A percentile compares a stretch with the other conserved stretches of the same genome.
Evolutionary conservation across 75 land plant genomes (phyloP).

Genomic region (Sequoiadendron giganteum): DNA sequence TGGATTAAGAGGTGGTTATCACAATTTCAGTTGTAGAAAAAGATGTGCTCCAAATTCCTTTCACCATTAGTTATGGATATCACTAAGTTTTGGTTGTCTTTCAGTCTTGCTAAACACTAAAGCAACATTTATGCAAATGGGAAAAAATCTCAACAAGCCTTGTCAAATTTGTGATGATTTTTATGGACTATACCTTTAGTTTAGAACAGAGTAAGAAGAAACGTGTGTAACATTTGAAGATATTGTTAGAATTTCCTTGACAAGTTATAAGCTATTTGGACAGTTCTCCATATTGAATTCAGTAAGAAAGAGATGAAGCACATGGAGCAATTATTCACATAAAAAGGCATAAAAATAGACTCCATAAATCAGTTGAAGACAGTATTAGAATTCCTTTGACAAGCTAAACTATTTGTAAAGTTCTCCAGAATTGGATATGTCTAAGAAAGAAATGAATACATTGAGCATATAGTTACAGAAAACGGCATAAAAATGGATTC

Average conservation of each 20-base stretch:
- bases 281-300: not conserved
- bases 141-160: not conserved
- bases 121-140: not conserved
- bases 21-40: not conserved
- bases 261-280: not conserved
- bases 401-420: not conserved
- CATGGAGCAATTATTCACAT: not conserved
- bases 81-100: not conserved
- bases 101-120: not conserved
- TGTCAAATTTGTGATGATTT: not conserved
- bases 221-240: not conserved
- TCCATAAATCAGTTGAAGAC: not conserved
- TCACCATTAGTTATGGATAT: not conserved
- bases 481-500: not conserved
- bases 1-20: not conserved
- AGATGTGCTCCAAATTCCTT: not conserved
- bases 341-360: not conserved
- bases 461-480: not conserved
- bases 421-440: not conserved
- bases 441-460: not conserved
- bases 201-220: not conserved
- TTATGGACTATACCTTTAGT: not conserved
- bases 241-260: not conserved
- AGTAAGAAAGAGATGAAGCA: not conserved
- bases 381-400: not conserved